Evolutionary conservation across 257 asterid genomes (phyloP), one percentile per base, ranked within the genome.

Genomic region (Ehretia macrophylla): DNA sequence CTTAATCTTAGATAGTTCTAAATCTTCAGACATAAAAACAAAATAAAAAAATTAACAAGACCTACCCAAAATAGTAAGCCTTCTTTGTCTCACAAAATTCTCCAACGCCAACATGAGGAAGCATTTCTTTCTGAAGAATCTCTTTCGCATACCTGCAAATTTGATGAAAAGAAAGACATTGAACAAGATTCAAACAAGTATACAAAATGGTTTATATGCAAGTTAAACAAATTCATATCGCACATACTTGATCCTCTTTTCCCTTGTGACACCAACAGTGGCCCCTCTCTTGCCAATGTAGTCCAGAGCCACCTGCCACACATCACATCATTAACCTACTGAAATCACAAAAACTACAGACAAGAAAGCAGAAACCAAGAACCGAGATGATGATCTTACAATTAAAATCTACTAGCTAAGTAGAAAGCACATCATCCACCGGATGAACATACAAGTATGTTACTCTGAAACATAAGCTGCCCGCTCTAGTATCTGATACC

Each of bases 211-310:
- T 20, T 39, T 10, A 9, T 38, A 45, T 48, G 38, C 51, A 65
- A 64, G 35, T 32, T 5, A 44, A 58, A 42, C 50, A 60, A 63
- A 60, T 51, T 54, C 35, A 3, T 27, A 1, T 6, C 3, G 6
- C 47, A 69, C 94, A 59, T 73, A 88, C 97, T 88, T 92, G 59
- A 92, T 92, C 78, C 97, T 92, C 80, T 84, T 92, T 77, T 92
- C 99, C 77, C 61, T 79, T 48, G 99, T 84, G 63, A 92, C 99
- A 68, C 99, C 99, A 68, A 92, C 95, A 52, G 97, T 88, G 45
- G 97, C 83, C 69, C 97, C 99, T 92, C 99, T 80, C 67, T 92
- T 92, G 42, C 99, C 97, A 52, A 92, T 92, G 79, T 92, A 92
- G 35, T 92, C 99, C 67, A 92, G 81, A 67, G 99, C 99, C 67